Evolutionary conservation across 2,329 filamentous ascomycete species (phyloP).

Genomic region (Aureobasidium zeae): DNA sequence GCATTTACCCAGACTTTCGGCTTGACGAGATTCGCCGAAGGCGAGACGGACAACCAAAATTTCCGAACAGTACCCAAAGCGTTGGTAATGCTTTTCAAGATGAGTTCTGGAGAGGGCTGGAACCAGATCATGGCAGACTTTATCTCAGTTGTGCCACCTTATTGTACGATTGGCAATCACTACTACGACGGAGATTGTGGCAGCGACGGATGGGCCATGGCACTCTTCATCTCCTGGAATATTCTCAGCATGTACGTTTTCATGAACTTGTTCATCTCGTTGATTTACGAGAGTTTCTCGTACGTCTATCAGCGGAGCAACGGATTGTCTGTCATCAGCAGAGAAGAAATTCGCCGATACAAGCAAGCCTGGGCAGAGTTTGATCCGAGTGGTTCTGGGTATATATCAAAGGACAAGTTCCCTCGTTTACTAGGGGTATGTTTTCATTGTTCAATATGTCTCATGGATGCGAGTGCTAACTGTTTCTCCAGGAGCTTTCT

Average conservation of each 20-base stretch:
- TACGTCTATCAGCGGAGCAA: conserved; percentile 97
- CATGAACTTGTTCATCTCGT: conserved; percentile 92
- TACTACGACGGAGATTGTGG: conserved; percentile 92
- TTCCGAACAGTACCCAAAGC: conserved; percentile 91
- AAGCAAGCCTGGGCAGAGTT: conserved; percentile 97
- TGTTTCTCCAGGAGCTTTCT: conserved; percentile 57
- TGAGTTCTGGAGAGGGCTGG: conserved; percentile 93
- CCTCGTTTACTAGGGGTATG: conserved; percentile 71
- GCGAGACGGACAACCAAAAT: conserved; percentile 72
- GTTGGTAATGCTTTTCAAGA: conserved; percentile 83
- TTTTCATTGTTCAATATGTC: conserved; percentile 15
- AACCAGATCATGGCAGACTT: conserved; percentile 96
- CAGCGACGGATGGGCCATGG: conserved; percentile 76
- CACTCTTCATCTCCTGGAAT: conserved; percentile 93
- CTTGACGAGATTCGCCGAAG: conserved; percentile 71
- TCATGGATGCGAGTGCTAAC: not conserved
- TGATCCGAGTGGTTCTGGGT: conserved; percentile 84
- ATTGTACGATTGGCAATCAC: conserved; percentile 61
- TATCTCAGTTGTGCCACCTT: conserved; percentile 66
- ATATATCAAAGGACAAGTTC: conserved; percentile 81
- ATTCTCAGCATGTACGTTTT: conserved; percentile 99
- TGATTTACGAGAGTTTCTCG: conserved; percentile 98
- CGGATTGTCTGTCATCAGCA: conserved; percentile 78
- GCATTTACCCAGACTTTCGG: conserved; percentile 94
- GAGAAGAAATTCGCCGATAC: conserved; percentile 91